Base-by-base conservation (phyloP, 768 basidiomycete genomes). In the Lyophyllum decastes region DNA sequence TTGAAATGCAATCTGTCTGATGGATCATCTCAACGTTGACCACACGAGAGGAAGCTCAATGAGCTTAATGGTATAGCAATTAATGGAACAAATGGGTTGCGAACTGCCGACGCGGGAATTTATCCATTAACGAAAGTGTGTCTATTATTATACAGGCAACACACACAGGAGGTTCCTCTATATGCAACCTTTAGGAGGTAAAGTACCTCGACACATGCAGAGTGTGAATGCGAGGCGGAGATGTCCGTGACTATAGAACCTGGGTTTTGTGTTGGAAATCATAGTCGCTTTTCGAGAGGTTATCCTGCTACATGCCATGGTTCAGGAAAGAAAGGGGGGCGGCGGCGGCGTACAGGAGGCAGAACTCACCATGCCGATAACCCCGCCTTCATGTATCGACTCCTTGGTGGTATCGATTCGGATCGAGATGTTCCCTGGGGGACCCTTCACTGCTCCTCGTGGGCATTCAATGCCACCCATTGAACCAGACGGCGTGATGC, bases 171-270 rank as follows among this genome's bases (percentile, higher is more conserved):
- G 30, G 30, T 10, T 30, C 30, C 30, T 30, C 30, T 30, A 10
- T 4, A 30, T 30, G 4, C 30, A 30, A 30, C 5, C 30, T 30
- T 10, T 10, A 30, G 30, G 30, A 5, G 30, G 30, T 30, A 10
- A 30, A n/a, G n/a, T n/a, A n/a, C n/a, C 30, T 30, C 30, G 10
- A 30, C 30, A 30, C 30, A 30, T 30, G 30, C 30, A 30, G 30
- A n/a, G n/a, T n/a, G 30, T 30, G n/a, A 30, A 5, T 30, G 30
- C 30, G 30, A 30, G 30, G n/a, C 4, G 30, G 30, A 10, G 4
- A 30, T 30, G 4, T 30, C 10, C 5, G 10, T 30, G 5, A 70
- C 68, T 45, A 55, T 76, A n/a, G 54, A 59, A 8, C 8, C 26
- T 25, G 11, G 14, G 4, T 26, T 27, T 47, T 47, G 24, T 47